Conservation (phyloP, 1,139 yeast genomes). For the Yamadazyma dendronema region DNA sequence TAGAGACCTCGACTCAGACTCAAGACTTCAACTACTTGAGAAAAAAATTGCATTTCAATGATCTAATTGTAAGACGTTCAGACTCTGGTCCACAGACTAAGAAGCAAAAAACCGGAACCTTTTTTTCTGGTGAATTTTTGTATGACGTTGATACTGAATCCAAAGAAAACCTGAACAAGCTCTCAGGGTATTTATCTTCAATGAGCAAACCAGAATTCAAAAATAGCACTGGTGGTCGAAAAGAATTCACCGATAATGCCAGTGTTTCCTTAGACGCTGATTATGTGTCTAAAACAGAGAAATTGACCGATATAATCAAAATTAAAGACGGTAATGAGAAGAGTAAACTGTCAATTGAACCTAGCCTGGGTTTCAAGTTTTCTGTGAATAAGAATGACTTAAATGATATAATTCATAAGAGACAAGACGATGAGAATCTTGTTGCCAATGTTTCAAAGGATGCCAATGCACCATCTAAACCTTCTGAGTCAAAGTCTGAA, state of each 20-base stretch:
- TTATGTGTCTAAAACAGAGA: constrained; percentile 24
- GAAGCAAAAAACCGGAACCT: constrained; percentile 22
- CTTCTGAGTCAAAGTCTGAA: too few species aligned
- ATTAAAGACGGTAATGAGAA: constrained; percentile 22
- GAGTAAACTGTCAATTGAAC: constrained; percentile 19
- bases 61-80: constrained; percentile 14
- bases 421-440: constrained; percentile 17
- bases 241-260: constrained; percentile 11
- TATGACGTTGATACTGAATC: constrained; percentile 29
- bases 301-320: constrained; percentile 28
- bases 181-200: constrained; percentile 33
- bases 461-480: not conserved
- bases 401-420: constrained; percentile 21
- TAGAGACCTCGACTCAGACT: constrained; percentile 46
- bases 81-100: constrained; percentile 13
- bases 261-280: constrained; percentile 26
- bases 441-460: constrained; percentile 1
- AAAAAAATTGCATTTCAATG: constrained; percentile 24
- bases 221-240: constrained; percentile 5
- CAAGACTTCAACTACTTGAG: constrained; percentile 31
- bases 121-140: constrained; percentile 35
- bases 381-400: constrained; percentile 29
- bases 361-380: constrained; percentile 41
- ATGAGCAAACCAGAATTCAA: constrained; percentile 30
- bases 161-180: constrained; percentile 13